A percentile compares a stretch with the other conserved stretches of the same genome.
Conservation (phyloP, 345 rosid species). For the Crucihimalaya himalaica region DNA sequence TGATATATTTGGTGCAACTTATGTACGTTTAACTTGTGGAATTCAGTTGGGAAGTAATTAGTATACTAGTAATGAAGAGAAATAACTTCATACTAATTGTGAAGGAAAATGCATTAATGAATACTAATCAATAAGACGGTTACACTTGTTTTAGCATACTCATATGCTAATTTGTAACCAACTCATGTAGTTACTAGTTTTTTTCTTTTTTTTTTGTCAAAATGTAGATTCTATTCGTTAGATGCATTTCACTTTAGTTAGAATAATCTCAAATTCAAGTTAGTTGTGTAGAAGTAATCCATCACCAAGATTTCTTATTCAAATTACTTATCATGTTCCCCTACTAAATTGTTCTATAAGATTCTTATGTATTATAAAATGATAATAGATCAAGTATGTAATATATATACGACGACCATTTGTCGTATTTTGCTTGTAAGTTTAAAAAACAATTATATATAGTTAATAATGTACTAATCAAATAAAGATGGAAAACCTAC, state of each 20-base stretch:
- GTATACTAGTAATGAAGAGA: background rate
- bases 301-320: background rate
- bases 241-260: background rate
- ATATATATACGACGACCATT: background rate
- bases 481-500: no score
- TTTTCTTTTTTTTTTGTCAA: no score
- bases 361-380: background rate
- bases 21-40: no score
- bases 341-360: background rate
- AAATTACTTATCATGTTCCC: background rate
- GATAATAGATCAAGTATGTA: background rate
- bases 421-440: background rate
- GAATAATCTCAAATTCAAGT: background rate
- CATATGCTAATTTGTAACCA: background rate
- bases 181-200: background rate
- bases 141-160: background rate
- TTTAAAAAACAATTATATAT: constrained; percentile 2
- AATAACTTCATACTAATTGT: background rate
- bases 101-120: background rate
- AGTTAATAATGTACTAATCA: no score
- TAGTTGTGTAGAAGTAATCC: background rate
- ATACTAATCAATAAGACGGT: background rate
- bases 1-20: no score
- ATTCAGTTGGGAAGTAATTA: no score
- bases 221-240: no score